These are phyloP conservation scores for Mariannaea elegans DNA, from an alignment of 2,329 filamentous ascomycete genomes.

Conservation along the genomic window DNA sequence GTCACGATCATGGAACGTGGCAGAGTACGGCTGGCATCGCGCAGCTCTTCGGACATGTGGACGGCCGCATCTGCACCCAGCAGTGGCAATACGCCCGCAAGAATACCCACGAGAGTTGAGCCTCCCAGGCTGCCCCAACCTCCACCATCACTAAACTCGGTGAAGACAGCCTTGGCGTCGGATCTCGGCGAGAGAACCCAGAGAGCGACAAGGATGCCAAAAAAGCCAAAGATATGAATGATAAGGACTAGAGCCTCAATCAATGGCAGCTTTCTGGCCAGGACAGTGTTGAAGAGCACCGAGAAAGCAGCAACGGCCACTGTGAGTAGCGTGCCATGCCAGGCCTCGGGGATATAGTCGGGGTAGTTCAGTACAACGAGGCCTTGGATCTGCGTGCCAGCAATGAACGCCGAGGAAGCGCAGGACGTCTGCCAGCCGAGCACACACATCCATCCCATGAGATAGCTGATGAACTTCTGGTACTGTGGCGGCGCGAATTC, in stretches of 20 bases:
- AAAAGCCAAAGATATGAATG: slow-evolving; percentile 36
- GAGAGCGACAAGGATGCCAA: slow-evolving; percentile 30
- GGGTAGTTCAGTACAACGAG: slow-evolving; percentile 48
- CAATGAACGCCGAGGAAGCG: slow-evolving; percentile 52
- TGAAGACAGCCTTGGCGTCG: slow-evolving; percentile 29
- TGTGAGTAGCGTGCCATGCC: slow-evolving; percentile 32
- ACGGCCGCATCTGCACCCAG: slow-evolving; percentile 35
- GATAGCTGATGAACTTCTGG: slow-evolving; percentile 64
- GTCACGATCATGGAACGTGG: slow-evolving; percentile 33
- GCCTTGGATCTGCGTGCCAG: slow-evolving; percentile 55
- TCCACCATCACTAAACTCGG: slow-evolving; percentile 31
- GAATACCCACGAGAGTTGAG: slow-evolving; percentile 31
- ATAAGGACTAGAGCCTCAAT: slow-evolving; percentile 28
- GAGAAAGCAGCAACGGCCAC: slow-evolving; percentile 29
- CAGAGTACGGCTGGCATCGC: slow-evolving; percentile 30
- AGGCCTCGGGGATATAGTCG: slow-evolving; percentile 20
- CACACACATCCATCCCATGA: slow-evolving; percentile 56
- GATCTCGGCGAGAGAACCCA: slow-evolving; percentile 34
- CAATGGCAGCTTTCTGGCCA: slow-evolving; percentile 26
- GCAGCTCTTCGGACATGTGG: slow-evolving; percentile 35
- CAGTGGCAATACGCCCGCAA: slow-evolving; percentile 29
- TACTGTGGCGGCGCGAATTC: slow-evolving; percentile 58
- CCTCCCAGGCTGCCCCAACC: slow-evolving; percentile 32
- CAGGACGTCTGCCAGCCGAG: slow-evolving; percentile 55
- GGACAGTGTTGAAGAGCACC: slow-evolving; percentile 29